These are phyloP conservation scores for Rhizopogon hawkerae DNA, from an alignment of 1,284 basidiomycete genomes.

Conservation along the genomic window DNA sequence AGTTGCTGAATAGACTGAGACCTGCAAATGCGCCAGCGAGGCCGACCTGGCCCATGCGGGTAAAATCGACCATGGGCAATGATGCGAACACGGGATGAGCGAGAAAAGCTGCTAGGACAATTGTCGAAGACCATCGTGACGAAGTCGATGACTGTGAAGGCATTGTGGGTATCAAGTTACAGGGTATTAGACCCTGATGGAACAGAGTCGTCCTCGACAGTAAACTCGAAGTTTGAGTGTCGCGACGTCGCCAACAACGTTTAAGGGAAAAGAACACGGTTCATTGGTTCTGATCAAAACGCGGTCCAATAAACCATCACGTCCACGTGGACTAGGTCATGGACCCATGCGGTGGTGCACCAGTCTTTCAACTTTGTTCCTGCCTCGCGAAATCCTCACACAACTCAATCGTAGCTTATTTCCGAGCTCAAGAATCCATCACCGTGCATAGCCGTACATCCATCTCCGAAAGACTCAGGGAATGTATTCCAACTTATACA, in stretches of 20 bases:
- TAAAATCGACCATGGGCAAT: conserved; percentile 79
- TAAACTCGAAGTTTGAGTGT: background rate
- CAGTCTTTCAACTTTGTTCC: background rate
- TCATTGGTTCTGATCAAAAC: background rate
- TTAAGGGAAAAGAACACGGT: conserved; percentile 1
- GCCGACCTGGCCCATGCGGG: conserved; percentile 84
- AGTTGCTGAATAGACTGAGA: conserved; percentile 65
- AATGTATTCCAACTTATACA: background rate
- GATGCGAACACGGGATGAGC: conserved; percentile 41
- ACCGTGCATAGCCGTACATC: background rate
- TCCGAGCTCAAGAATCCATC: background rate
- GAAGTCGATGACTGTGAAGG: conserved; percentile 8
- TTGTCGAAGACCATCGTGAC: conserved; percentile 11
- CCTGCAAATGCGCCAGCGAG: conserved; percentile 83
- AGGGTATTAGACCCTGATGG: conserved; percentile 11
- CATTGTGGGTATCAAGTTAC: conserved; percentile 1
- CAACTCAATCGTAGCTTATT: background rate
- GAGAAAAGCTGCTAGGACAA: conserved; percentile 16
- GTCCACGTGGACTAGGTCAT: conserved; percentile 3
- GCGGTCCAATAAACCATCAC: conserved; percentile 1
- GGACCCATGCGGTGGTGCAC: background rate
- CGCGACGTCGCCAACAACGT: background rate
- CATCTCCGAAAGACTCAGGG: conserved; percentile 1
- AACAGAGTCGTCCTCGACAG: conserved; percentile 4
- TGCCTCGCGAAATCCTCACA: background rate